Base-by-base conservation (phyloP, 306 rosid genomes). In the Rosa persica region DNA sequence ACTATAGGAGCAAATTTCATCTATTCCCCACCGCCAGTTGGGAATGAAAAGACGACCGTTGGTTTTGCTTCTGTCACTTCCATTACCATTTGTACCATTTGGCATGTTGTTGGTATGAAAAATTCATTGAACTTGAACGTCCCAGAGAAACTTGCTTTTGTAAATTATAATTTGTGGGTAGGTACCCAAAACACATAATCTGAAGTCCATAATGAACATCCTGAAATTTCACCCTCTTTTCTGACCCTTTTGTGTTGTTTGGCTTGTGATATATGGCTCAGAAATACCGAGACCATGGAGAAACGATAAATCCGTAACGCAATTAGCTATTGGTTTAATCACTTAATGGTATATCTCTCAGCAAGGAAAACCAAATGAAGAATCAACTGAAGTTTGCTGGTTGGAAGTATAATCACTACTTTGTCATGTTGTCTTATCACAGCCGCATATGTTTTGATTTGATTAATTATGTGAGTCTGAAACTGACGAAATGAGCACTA, bases 1-100 rank as follows among this genome's bases (percentile, higher is more conserved):
- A 46, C 55, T 17, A 23, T 65, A 62, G 67, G 58, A 39, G 70
- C 51, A 55, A 64, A 12, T 57, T 78, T 67, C 49, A 67, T 58
- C 73, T 57, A 38, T 76, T 57, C 67, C 27, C 78, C 77, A 66
- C 44, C 19, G n/a, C 72, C 46, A 48, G n/a, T 43, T 73, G 75
- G 70, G 67, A 47, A 54, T 70, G 80, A 25, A 67, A 67, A 84
- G 78, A 78, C 80, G 67, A 36, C 89, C 87, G 79, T 79, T 67
- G 34, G 74, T 68, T 72, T 83, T 87, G 89, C 86, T 85, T 76
- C 69, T 9, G 60, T 73, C 71, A 84, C 78, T 79, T 71, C 74
- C 46, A 46, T 80, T 76, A 75, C 23, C 67, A 6, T 39, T 47
- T 44, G 43, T 30, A 54, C 61, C 64, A 27, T 77, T 67, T 13